A percentile compares a stretch with the other conserved stretches of the same genome.
Conservation (phyloP, 768 basidiomycete genomes). For the Tricholoma furcatifolium region DNA sequence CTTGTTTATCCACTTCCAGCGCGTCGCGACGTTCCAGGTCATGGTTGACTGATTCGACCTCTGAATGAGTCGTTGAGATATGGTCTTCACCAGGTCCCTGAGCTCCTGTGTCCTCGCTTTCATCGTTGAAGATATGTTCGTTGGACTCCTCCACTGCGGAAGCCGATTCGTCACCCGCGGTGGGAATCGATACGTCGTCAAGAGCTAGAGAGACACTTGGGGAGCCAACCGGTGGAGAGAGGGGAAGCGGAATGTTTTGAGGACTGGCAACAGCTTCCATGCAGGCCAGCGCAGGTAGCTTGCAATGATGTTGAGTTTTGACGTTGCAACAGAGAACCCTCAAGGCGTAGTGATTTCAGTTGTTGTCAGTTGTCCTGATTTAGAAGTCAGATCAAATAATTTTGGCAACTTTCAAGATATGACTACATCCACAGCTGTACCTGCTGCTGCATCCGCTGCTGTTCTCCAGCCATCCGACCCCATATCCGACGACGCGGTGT, state of each 20-base stretch:
- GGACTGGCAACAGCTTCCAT: slow-evolving; percentile 21
- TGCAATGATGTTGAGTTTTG: slow-evolving; percentile 12
- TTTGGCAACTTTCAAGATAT: slow-evolving; percentile 7
- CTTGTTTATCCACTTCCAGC: neutral
- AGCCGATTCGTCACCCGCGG: slow-evolving; percentile 7
- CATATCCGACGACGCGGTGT: slow-evolving; percentile 57
- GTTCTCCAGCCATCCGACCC: slow-evolving; percentile 76
- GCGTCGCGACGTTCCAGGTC: neutral
- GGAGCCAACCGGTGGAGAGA: slow-evolving; percentile 18
- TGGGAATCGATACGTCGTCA: slow-evolving; percentile 4
- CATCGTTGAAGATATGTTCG: neutral
- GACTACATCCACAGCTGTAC: slow-evolving; percentile 32
- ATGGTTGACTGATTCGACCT: neutral
- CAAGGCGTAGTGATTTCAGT: slow-evolving; percentile 11
- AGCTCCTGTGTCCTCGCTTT: neutral
- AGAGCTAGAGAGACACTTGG: slow-evolving; percentile 2
- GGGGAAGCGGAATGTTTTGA: slow-evolving; percentile 22
- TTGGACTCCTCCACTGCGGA: neutral
- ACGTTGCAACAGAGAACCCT: slow-evolving; percentile 5
- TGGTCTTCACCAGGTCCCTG: neutral
- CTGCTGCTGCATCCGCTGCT: slow-evolving; percentile 66
- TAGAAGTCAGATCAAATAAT: slow-evolving; percentile 10
- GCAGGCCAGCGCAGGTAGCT: slow-evolving; percentile 11
- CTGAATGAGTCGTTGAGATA: neutral
- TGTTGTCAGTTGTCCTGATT: slow-evolving; percentile 8